A percentile compares a stretch with the other conserved stretches of the same genome.
Evolutionary conservation across 345 rosid genomes (phyloP).

Genomic region (Alliaria petiolata): DNA sequence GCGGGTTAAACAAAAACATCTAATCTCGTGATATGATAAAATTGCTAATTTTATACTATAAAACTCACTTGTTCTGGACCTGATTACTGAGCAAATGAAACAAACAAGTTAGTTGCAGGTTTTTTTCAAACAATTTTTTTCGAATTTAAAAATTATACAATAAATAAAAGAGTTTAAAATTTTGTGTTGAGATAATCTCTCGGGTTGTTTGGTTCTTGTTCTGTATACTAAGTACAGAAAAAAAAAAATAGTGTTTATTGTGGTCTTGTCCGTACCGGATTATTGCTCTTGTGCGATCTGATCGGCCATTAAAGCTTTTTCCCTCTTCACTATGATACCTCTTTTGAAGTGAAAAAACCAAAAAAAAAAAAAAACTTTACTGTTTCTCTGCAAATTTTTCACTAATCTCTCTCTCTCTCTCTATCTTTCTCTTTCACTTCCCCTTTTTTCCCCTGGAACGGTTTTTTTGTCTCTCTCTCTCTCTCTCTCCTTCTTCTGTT

Average conservation of each 20-base stretch:
- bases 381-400: constrained; percentile 15
- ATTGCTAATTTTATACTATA: not conserved
- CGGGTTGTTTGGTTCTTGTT: constrained; percentile 30
- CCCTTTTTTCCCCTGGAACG: constrained; percentile 11
- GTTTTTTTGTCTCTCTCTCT: not conserved
- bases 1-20: not conserved
- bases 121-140: constrained; percentile 3
- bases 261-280: constrained; percentile 37
- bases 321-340: not conserved
- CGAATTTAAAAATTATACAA: not conserved
- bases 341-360: constrained; percentile 22
- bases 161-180: not conserved
- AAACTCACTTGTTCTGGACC: not conserved
- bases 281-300: constrained; percentile 24
- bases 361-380: not conserved
- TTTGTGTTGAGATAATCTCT: constrained; percentile 24
- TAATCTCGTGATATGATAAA: not conserved
- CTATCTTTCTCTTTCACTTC: constrained; percentile 7
- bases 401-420: constrained; percentile 1
- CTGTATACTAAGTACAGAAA: not conserved
- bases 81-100: constrained; percentile 15
- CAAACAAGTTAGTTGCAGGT: constrained; percentile 30
- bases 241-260: not conserved
- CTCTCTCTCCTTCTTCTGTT: not conserved
- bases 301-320: constrained; percentile 31